Percentiles rank a stretch among this genome's conserved stretches.
phyloP scores from a whole-genome alignment of 176 grass and related monocot species.

The Raddia guianensis region DNA sequence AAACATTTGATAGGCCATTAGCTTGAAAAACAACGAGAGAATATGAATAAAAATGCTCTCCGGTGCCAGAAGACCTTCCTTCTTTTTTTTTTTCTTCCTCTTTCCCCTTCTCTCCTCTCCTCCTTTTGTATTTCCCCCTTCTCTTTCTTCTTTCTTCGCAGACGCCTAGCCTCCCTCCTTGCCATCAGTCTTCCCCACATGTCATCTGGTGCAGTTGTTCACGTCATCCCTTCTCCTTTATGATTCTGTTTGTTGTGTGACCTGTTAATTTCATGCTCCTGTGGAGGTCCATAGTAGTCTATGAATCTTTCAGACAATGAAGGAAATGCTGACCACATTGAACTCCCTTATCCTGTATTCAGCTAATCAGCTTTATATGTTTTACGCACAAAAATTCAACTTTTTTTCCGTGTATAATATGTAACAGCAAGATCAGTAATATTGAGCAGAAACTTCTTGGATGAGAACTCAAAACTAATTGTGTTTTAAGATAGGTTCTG shows the following conservation, averaged over 20 bases:
- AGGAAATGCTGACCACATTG: slow-evolving; percentile 4
- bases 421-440: slow-evolving; percentile 1
- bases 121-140: no score
- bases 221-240: no score
- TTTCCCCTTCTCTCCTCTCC: no score
- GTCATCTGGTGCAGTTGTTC: no score
- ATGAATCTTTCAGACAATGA: neutral
- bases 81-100: no score
- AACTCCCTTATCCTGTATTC: neutral
- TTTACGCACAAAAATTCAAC: neutral
- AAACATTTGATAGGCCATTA: no score
- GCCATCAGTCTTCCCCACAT: no score
- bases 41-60: no score
- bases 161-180: no score
- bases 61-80: no score
- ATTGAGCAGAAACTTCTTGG: neutral
- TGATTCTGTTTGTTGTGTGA: slow-evolving; percentile 5
- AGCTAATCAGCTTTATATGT: slow-evolving; percentile 4
- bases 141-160: no score
- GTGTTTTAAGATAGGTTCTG: slow-evolving; percentile 10
- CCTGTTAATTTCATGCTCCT: neutral
- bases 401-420: slow-evolving; percentile 6
- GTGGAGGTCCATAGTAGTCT: neutral
- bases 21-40: no score
- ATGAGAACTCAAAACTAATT: slow-evolving; percentile 9